Conservation (phyloP, 345 rosid genomes). For the Chamaenerion angustifolium region DNA sequence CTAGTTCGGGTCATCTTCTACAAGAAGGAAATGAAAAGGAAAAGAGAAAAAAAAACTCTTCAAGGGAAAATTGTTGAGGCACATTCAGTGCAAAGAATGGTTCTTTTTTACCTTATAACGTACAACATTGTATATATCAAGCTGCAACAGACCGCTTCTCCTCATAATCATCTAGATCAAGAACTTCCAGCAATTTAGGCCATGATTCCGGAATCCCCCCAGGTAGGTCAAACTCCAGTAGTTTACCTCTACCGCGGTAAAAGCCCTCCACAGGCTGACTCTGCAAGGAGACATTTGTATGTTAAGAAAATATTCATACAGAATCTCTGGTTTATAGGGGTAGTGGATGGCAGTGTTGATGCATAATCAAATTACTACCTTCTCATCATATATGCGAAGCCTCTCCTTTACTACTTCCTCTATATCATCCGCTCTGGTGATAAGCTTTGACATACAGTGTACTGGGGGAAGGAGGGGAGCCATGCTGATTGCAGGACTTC, state of each 20-base stretch:
- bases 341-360: too few species aligned
- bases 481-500: constrained; percentile 69
- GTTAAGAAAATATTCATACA: too few species aligned
- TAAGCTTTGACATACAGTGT: constrained; percentile 64
- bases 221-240: constrained; percentile 76
- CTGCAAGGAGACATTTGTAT: constrained; percentile 24
- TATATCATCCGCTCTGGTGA: constrained; percentile 80
- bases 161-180: constrained; percentile 68
- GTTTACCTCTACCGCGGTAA: constrained; percentile 54
- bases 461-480: constrained; percentile 86
- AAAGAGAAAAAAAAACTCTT: constrained; percentile 11
- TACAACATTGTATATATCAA: constrained; percentile 20
- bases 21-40: not conserved
- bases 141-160: constrained; percentile 65
- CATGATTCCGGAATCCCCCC: constrained; percentile 94
- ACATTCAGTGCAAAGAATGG: constrained; percentile 48
- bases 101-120: constrained; percentile 7
- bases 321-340: too few species aligned
- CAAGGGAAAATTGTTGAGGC: constrained; percentile 39
- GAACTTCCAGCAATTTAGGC: constrained; percentile 86
- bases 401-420: constrained; percentile 84
- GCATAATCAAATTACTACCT: constrained; percentile 22
- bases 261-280: constrained; percentile 82
- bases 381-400: constrained; percentile 57
- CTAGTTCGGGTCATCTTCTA: too few species aligned